phyloP scores from a whole-genome alignment of 371 early-diverging fungal species.

The Rhizopus arrhizus region DNA sequence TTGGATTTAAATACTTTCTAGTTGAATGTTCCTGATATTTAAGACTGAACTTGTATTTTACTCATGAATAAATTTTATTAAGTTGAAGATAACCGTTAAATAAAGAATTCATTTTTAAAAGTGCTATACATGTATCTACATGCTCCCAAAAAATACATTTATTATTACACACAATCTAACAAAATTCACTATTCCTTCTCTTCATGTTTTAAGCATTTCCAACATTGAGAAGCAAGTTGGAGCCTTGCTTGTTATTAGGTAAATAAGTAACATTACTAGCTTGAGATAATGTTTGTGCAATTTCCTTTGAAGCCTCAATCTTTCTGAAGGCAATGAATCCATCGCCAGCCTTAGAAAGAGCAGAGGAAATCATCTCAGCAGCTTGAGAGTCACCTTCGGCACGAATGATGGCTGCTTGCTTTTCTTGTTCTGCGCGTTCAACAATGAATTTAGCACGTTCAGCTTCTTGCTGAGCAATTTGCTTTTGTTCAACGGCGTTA shows the following conservation, averaged over 20 bases:
- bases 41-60: too few relatives aligned
- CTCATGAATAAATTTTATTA: too few relatives aligned
- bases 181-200: too few relatives aligned
- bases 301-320: constrained; percentile 97
- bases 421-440: constrained; percentile 96
- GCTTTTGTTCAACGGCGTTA: constrained; percentile 89
- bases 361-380: constrained; percentile 86
- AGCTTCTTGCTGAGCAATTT: constrained; percentile 96
- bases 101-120: too few relatives aligned
- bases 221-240: constrained; percentile 62
- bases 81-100: too few relatives aligned
- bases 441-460: constrained; percentile 95
- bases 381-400: constrained; percentile 98
- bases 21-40: too few relatives aligned
- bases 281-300: constrained; percentile 86
- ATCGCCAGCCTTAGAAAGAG: constrained; percentile 89
- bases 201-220: constrained; percentile 20
- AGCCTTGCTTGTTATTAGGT: constrained; percentile 61
- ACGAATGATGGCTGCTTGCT: constrained; percentile 94
- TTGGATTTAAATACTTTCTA: too few relatives aligned
- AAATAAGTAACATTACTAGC: constrained; percentile 92
- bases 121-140: too few relatives aligned
- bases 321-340: constrained; percentile 91
- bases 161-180: too few relatives aligned
- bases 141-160: too few relatives aligned